Evolutionary conservation across 306 rosid species (phyloP).

Genomic region (Vigna reflexopilosa): DNA sequence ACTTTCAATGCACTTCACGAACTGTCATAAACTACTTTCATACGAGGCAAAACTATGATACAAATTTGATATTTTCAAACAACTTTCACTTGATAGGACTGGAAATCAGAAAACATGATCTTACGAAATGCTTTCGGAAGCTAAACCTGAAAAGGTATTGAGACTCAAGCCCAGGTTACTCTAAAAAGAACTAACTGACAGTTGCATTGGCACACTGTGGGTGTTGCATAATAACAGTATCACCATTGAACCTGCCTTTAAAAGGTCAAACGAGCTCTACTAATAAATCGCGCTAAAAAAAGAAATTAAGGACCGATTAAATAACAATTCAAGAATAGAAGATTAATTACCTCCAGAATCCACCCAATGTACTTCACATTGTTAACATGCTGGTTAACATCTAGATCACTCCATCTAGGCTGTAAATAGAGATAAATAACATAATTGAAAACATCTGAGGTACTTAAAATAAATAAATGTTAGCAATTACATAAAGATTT

Average conservation of each 20-base stretch:
- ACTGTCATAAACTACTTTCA: slow-evolving; percentile 5
- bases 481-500: slow-evolving; percentile 17
- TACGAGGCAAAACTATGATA: neutral
- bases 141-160: neutral
- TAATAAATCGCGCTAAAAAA: neutral
- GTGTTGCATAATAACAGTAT: slow-evolving; percentile 6
- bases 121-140: no score
- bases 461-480: slow-evolving; percentile 4
- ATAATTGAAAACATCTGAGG: slow-evolving; percentile 25
- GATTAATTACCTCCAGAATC: slow-evolving; percentile 85
- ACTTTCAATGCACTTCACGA: slow-evolving; percentile 20
- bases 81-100: neutral
- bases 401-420: slow-evolving; percentile 97
- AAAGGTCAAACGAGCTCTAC: neutral
- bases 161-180: slow-evolving; percentile 15
- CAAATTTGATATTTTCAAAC: neutral
- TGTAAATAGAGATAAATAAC: slow-evolving; percentile 44
- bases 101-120: neutral
- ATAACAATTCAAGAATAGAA: slow-evolving; percentile 23
- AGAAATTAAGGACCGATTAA: neutral
- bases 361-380: slow-evolving; percentile 98
- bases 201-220: slow-evolving; percentile 24
- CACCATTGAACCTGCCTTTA: slow-evolving; percentile 17
- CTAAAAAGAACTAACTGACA: neutral
- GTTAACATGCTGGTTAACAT: slow-evolving; percentile 96